Percentiles rank a stretch among this genome's conserved stretches.
Conservation (phyloP, 192 early-diverging fungal species). For the Gonapodya sp. region DNA sequence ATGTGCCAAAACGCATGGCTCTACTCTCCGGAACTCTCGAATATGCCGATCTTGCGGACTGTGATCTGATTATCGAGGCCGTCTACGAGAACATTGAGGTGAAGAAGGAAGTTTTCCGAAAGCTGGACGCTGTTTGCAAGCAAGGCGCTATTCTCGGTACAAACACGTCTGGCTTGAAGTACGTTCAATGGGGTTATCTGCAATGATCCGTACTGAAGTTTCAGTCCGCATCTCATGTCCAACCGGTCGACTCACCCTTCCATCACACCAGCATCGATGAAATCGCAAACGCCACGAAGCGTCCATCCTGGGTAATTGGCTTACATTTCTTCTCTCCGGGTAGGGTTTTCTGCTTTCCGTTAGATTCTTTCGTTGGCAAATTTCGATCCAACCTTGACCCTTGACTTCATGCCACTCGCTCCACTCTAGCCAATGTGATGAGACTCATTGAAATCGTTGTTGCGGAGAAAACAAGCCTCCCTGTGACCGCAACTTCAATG, state of each 20-base stretch:
- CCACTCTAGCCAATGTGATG: too few species aligned
- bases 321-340: conserved; percentile 5
- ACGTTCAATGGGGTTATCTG: too few species aligned
- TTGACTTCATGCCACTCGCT: too few species aligned
- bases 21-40: background rate
- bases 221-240: too few species aligned
- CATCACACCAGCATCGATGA: too few species aligned
- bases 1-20: background rate
- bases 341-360: background rate
- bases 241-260: too few species aligned
- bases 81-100: background rate
- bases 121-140: background rate
- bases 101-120: conserved; percentile 6
- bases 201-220: too few species aligned
- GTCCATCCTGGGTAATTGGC: background rate
- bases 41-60: background rate
- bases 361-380: too few species aligned
- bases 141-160: background rate
- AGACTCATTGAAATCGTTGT: too few species aligned
- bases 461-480: background rate
- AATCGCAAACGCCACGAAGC: background rate
- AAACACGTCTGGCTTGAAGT: background rate
- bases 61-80: conserved; percentile 3
- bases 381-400: too few species aligned
- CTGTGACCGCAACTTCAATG: background rate